These are phyloP conservation scores for Circinella umbellata DNA, from an alignment of 371 early-diverging fungal genomes.

Conservation along the genomic window DNA sequence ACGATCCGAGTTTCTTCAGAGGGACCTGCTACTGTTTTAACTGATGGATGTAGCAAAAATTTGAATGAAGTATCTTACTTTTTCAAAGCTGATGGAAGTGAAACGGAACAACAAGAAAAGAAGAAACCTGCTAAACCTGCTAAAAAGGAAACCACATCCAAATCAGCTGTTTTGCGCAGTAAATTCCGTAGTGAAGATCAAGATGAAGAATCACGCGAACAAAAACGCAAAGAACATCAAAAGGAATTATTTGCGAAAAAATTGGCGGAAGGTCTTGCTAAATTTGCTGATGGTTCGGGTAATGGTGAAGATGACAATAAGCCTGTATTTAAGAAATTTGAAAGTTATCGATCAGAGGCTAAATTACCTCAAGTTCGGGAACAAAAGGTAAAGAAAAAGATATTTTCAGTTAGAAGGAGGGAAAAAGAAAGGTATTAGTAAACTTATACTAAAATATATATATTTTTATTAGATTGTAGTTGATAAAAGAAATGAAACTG, in stretches of 20 bases:
- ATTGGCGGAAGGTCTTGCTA: conserved; percentile 78
- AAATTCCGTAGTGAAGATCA: conserved; percentile 89
- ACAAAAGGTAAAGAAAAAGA: conserved; percentile 45
- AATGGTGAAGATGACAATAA: conserved; percentile 68
- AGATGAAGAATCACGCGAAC: conserved; percentile 81
- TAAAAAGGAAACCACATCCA: conserved; percentile 42
- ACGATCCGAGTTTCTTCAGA: conserved; percentile 76
- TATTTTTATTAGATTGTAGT: conserved; percentile 74
- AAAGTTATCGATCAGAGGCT: conserved; percentile 92
- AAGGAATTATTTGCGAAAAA: conserved; percentile 78
- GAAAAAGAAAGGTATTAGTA: no score
- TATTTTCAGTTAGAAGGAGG: no score
- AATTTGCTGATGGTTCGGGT: conserved; percentile 74
- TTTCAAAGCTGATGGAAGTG: conserved; percentile 65
- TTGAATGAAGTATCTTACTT: conserved; percentile 80
- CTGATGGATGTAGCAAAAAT: conserved; percentile 74
- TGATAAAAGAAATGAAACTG: conserved; percentile 86
- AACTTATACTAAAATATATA: no score
- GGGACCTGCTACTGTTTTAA: conserved; percentile 63
- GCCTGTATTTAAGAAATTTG: conserved; percentile 84
- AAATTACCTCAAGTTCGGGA: conserved; percentile 80
- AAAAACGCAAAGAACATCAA: conserved; percentile 87
- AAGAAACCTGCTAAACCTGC: conserved; percentile 21
- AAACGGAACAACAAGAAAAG: conserved; percentile 31
- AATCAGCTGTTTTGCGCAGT: conserved; percentile 83